Percentiles rank a stretch among this genome's conserved stretches.
These are phyloP conservation scores for Conringia planisiliqua DNA, from an alignment of 345 rosid genomes.

Conservation along the genomic window DNA sequence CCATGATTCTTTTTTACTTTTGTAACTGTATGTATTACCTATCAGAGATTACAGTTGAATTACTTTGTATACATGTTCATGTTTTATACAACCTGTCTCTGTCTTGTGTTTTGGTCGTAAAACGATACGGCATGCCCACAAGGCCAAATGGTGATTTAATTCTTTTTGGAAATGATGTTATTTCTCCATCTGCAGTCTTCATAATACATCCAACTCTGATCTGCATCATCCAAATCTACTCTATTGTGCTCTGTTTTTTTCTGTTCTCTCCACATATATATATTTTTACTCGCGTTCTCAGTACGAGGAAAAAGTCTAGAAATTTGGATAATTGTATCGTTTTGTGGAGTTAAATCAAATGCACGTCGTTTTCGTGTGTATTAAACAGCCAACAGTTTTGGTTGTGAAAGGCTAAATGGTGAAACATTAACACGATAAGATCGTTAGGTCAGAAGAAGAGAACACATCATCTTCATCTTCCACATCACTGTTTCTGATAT, in stretches of 20 bases:
- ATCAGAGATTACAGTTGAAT: background rate
- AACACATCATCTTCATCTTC: background rate
- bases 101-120: background rate
- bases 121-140: background rate
- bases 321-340: too few species aligned
- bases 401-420: background rate
- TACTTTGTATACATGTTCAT: background rate
- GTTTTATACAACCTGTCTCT: background rate
- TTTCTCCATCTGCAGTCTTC: too few species aligned
- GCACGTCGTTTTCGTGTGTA: background rate
- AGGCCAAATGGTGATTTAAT: too few species aligned
- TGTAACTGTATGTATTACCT: conserved; percentile 2
- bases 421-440: conserved; percentile 17
- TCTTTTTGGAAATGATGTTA: too few species aligned
- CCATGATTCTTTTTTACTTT: conserved; percentile 41
- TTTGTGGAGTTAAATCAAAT: too few species aligned
- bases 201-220: too few species aligned
- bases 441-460: conserved; percentile 13
- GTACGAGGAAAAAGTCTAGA: too few species aligned
- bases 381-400: conserved; percentile 1
- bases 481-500: conserved; percentile 29
- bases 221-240: too few species aligned
- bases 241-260: too few species aligned
- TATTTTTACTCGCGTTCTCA: too few species aligned
- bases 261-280: too few species aligned